Evolutionary conservation across 2,329 filamentous ascomycete species (phyloP), one percentile per base, ranked within the genome.

Genomic region (Neopestalotiopsis clavispora): DNA sequence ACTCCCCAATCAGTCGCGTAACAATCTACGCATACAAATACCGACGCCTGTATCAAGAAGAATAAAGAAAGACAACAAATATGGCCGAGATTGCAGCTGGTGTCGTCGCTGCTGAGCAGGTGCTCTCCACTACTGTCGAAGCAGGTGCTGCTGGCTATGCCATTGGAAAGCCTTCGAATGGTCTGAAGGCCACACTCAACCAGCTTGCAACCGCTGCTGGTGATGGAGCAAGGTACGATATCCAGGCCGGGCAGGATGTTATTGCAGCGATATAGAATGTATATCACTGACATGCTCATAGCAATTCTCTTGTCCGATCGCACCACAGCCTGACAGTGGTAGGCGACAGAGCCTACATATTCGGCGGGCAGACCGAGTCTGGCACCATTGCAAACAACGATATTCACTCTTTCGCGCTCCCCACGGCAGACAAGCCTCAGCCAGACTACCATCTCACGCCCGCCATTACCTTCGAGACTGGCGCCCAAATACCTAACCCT

Each of bases 271-370:
- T 4, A 12, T 14, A 20, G n/a, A 28, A n/a, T 28, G 5, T 3
- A 20, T 13, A 2, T 62, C 59, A 61, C 61, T 70, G 52, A 69
- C 60, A 7, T 5, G 14, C 5, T 4, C 2, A 4, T 61, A 80
- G 78, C 28, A 73, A 76, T 30, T 78, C 78, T 4, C 80, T 90
- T 12, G 80, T 82, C 6, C 82, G 86, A 67, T 82, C 83, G 9
- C 77, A 83, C 59, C 87, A 89, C 75, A 85, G 85, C 2, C 73
- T 89, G 62, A 86, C 85, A 4, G 77, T 87, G 60, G 80, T 89
- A 71, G 84, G 84, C 69, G 82, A 84, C 66, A 84, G 85, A 71
- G 86, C 86, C 38, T 88, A 88, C 74, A 84, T 89, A 66, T 88
- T 88, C 70, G 86, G 87, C 6, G 87, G 87, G 66, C 80, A 83